A percentile compares a stretch with the other conserved stretches of the same genome.
These are phyloP conservation scores for Ogataea haglerorum DNA, from an alignment of 805 yeast genomes.

Conservation along the genomic window DNA sequence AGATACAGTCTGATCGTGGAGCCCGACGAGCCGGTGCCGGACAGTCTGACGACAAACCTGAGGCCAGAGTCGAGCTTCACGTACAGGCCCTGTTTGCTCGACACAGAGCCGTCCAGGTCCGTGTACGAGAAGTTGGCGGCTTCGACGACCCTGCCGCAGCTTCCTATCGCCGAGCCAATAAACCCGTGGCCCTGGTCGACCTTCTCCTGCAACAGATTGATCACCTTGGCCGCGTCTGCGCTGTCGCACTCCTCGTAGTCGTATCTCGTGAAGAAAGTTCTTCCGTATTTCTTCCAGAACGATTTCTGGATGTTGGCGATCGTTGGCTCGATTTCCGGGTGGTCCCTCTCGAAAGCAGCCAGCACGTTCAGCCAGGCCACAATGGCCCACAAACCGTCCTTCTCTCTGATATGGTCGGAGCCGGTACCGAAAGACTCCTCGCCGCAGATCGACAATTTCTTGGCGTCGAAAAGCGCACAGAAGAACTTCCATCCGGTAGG, in stretches of 20 bases:
- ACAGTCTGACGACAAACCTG: slow-evolving; percentile 82
- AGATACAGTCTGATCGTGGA: slow-evolving; percentile 93
- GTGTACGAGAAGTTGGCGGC: slow-evolving; percentile 91
- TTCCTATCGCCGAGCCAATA: slow-evolving; percentile 49
- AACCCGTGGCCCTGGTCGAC: slow-evolving; percentile 36
- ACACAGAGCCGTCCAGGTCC: slow-evolving; percentile 90
- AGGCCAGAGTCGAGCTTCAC: slow-evolving; percentile 79
- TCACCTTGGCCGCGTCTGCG: slow-evolving; percentile 70
- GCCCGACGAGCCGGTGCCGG: slow-evolving; percentile 97
- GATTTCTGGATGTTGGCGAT: slow-evolving; percentile 75
- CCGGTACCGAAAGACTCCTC: slow-evolving; percentile 99
- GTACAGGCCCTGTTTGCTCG: slow-evolving; percentile 82
- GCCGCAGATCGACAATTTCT: slow-evolving; percentile 93
- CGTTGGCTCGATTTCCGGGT: slow-evolving; percentile 49
- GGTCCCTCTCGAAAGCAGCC: slow-evolving; percentile 67
- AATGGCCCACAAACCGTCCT: slow-evolving; percentile 97
- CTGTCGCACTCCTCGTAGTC: slow-evolving; percentile 83
- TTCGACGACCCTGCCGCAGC: slow-evolving; percentile 55
- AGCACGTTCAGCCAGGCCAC: slow-evolving; percentile 95
- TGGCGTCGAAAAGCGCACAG: slow-evolving; percentile 91
- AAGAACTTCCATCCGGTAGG: slow-evolving; percentile 99
- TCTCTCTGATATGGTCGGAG: slow-evolving; percentile 94
- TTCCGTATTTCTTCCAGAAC: slow-evolving; percentile 91
- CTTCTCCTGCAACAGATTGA: slow-evolving; percentile 45
- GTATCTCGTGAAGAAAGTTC: slow-evolving; percentile 95